Evolutionary conservation across 176 grass and related monocot species (phyloP), one percentile per base, ranked within the genome.

Genomic region (Eleusine coracana): DNA sequence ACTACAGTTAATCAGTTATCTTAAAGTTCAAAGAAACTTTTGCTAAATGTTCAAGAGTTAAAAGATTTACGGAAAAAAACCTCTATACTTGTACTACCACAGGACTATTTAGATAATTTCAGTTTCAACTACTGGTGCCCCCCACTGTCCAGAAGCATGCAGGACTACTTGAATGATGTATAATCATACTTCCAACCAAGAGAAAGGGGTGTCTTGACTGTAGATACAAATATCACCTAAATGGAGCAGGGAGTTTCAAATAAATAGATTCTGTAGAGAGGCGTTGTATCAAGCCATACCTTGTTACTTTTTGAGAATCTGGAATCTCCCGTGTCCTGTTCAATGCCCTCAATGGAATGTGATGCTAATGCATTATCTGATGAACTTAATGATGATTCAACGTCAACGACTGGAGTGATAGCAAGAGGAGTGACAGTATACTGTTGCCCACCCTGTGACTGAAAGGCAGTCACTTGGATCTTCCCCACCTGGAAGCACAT

Each of bases 381-480:
- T 38, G 87, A 90, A 81, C 86, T 87, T 63, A 58, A 75, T 25
- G 87, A 88, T 87, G 90, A 84, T 46, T 93, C 91, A 37, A 89
- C 56, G 36, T 96, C 80, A 76, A 96, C 91, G 38, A 92, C 54
- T 63, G 86, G 89, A 76, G 44, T 71, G 4, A 74, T 84, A 81
- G 42, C 39, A 85, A 83, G 61, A 82, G 84, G 79, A 69, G 67
- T 63, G 40, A 83, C 46, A 61, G 73, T 38, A 74, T 29, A 76
- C 27, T 93, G 85, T 75, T 93, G 77, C 81, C 90, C 87, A 83
- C 80, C 89, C 78, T 79, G 80, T 1, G 96, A 99, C 71, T 99
- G 96, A 75, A 99, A 99, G 71, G 96, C 93, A 74, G 88, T 99
- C 38, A 94, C 93, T 91, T 99, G 96, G 83, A 99, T 94, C 83